Evolutionary conservation across 1,139 yeast genomes (phyloP), one percentile per base, ranked within the genome.

Genomic region (Suhomyces bribrorum): DNA sequence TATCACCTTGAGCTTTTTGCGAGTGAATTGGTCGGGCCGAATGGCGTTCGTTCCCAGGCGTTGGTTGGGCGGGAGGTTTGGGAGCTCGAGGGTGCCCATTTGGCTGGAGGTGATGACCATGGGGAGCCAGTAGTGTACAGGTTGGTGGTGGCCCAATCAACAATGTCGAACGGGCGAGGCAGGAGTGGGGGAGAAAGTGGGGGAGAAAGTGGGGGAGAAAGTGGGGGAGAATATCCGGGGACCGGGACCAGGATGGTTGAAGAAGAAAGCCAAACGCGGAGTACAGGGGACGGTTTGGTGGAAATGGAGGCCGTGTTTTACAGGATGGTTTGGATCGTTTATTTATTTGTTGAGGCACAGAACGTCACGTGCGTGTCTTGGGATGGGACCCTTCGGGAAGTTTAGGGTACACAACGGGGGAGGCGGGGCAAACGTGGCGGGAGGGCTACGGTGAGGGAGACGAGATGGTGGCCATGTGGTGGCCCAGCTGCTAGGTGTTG

Each of bases 1-100:
- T n/a, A 81, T 65, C 26, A 75, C 75, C 54, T 81, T 80, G 17
- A 84, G 71, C 37, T 80, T 80, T 49, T 80, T 81, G 38, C 90
- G 64, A 20, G 83, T 73, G 48, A 83, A 79, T 47, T 77, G 82
- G 46, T 72, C 58, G 13, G 47, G 45, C 11, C 52, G 40, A 26
- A 57, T 54, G 25, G 44, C 20, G 26, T 17, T 32, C 18, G 41
- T 24, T 14, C 34, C 32, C 13, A 17, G 32, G 14, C 33, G 35
- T 15, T 29, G 31, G 28, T 40, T 24, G 20, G 43, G 39, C 11
- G 56, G 54, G 16, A 52, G 49, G 29, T 38, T 36, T 9, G 56
- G 56, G 15, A 51, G 51, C 37, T 52, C 53, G 35, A 50, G 36
- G 25, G 44, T 49, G 30, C 40, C 46, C 27, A 29, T 34, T 14